Evolutionary conservation across 345 rosid species (phyloP).

Genomic region (Combretum micranthum): DNA sequence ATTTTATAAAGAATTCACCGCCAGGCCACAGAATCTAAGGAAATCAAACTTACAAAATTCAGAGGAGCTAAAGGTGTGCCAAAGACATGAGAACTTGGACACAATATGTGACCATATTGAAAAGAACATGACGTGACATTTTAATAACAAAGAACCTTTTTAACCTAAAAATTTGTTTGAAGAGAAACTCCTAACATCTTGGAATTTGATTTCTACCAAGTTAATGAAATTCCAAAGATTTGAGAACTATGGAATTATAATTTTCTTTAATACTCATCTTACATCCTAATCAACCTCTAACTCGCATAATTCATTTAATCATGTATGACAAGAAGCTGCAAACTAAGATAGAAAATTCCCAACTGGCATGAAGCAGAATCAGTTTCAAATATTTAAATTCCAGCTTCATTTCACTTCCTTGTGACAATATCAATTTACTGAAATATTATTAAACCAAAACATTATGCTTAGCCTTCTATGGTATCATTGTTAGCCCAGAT

Average conservation of each 20-base stretch:
- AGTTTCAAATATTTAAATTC: no score
- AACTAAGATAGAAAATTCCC: no score
- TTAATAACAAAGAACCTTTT: not conserved
- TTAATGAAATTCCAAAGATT: no score
- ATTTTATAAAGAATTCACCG: conserved; percentile 69
- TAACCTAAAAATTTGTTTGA: not conserved
- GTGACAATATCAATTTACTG: no score
- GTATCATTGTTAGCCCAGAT: no score
- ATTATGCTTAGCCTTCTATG: no score
- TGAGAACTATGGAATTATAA: not conserved
- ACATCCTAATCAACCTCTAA: not conserved
- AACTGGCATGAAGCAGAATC: no score
- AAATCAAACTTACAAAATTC: not conserved
- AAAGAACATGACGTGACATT: no score
- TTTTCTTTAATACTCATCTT: not conserved
- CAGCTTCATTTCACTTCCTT: no score
- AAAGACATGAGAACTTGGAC: not conserved
- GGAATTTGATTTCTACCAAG: no score
- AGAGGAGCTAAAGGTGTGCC: not conserved
- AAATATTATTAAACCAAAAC: no score
- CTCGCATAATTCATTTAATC: not conserved
- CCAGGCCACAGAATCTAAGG: conserved; percentile 85
- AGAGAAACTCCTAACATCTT: no score
- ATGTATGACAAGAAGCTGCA: not conserved
- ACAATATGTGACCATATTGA: not conserved